Conservation (phyloP, 495 filamentous ascomycete genomes). For the Aspergillus bridgeri region DNA sequence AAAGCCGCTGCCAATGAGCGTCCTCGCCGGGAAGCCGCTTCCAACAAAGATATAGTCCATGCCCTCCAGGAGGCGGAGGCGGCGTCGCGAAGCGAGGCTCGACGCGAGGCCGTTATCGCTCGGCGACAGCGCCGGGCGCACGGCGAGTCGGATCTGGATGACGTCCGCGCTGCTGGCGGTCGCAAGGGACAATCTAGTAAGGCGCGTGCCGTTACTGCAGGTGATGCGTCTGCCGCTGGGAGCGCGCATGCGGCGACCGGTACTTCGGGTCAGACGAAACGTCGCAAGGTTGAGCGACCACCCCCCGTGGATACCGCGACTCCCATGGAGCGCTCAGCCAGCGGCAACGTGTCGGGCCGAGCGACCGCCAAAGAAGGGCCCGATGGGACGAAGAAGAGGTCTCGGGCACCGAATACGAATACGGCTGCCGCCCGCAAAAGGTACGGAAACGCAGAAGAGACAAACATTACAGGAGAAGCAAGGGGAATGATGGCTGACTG, state of each 20-base stretch:
- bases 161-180: conserved; percentile 45
- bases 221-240: conserved; percentile 27
- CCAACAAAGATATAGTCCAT: conserved; percentile 51
- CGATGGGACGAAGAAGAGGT: conserved; percentile 67
- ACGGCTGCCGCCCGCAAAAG: conserved; percentile 66
- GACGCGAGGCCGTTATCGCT: conserved; percentile 73
- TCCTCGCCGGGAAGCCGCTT: conserved; percentile 71
- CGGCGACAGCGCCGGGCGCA: conserved; percentile 66
- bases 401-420: conserved; percentile 56
- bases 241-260: conserved; percentile 13
- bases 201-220: conserved; percentile 46
- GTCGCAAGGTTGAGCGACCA: conserved; percentile 74
- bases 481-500: conserved; percentile 6
- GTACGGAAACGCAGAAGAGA: conserved; percentile 39
- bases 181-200: conserved; percentile 59
- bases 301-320: conserved; percentile 44
- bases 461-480: neutral
- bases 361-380: conserved; percentile 54
- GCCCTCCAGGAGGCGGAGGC: conserved; percentile 75
- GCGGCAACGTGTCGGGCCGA: conserved; percentile 47
- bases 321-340: conserved; percentile 69
- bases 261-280: conserved; percentile 52
- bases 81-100: conserved; percentile 70
- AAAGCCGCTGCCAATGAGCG: conserved; percentile 65
- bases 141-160: conserved; percentile 75